Base-by-base conservation (phyloP, 1,139 yeast species). In the Entelexis sorbosivorans region DNA sequence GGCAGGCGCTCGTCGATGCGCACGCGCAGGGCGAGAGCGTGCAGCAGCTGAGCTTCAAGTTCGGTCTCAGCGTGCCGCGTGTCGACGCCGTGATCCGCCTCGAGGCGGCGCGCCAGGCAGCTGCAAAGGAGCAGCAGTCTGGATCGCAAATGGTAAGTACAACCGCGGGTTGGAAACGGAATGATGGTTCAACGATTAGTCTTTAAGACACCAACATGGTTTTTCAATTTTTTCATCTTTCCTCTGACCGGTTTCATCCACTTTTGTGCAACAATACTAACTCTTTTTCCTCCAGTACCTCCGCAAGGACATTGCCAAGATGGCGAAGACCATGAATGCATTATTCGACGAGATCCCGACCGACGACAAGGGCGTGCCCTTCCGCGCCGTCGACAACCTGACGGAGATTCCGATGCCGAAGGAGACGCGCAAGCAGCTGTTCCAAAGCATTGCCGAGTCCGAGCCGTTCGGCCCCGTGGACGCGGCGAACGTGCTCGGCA, bases 381-480 rank as follows among this genome's bases (percentile, higher is more conserved):
- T 40, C 38, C 58, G 57, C 19, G 57, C 59, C 10, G 63, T 62
- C 14, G 69, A 66, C 52, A 63, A 68, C 52, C 59, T 68, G 65
- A 83, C 95, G n/a, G 97, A 91, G 73, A 86, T 89, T 72, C 96
- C 96, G 32, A 80, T 86, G 52, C 96, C 96, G 24, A 77, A 79
- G 59, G 86, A 82, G 68, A 85, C 96, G 2, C 73, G 82, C 58
- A 81, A 80, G 57, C 89, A 93, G 60, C 75, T 94, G 59, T 89
- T 88, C 71, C 70, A 87, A 65, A 83, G 94, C 22, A 82, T 91
- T 65, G 91, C 96, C 14, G 97, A 91, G 69, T 81, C 89, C 20
- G 94, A 88, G 69, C 95, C 96, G n/a, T 89, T 89, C 66, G 96
- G 96, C 5, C 95, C 97, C 8, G 76, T 88, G 9, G 97, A 91